Conservation (phyloP, 768 basidiomycete species). For the Pulveroboletus sp. region DNA sequence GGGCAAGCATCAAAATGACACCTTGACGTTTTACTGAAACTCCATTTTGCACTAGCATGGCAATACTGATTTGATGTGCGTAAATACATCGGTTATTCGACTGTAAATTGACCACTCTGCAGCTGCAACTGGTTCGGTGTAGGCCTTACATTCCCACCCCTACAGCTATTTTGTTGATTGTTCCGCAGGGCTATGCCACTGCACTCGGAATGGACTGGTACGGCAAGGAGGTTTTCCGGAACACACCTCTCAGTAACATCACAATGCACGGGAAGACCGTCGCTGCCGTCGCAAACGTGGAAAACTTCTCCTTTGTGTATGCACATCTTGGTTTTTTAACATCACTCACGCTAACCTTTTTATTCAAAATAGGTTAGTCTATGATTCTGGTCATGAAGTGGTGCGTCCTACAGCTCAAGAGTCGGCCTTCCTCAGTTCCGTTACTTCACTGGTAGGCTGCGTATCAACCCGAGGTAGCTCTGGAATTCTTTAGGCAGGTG, state of each 20-base stretch:
- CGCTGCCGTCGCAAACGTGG: conserved; percentile 61
- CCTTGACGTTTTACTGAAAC: not conserved
- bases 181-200: conserved; percentile 30
- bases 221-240: conserved; percentile 38
- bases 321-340: conserved; percentile 24
- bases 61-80: conserved; percentile 29
- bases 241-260: conserved; percentile 49
- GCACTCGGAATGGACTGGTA: conserved; percentile 48
- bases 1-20: conserved; percentile 26
- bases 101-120: not conserved
- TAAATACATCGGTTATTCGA: not conserved
- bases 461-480: conserved; percentile 56
- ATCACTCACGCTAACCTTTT: not conserved
- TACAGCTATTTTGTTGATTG: not conserved
- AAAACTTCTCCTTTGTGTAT: conserved; percentile 66
- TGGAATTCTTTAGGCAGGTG: conserved; percentile 59
- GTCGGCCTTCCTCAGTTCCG: too few relatives aligned
- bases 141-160: conserved; percentile 7
- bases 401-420: conserved; percentile 46
- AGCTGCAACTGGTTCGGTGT: conserved; percentile 34
- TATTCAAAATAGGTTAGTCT: conserved; percentile 44
- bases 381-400: conserved; percentile 59
- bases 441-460: conserved; percentile 42
- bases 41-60: conserved; percentile 19
- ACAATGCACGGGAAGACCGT: conserved; percentile 51